Evolutionary conservation across 495 filamentous ascomycete species (phyloP).

Genomic region (Penicillium antarcticum): DNA sequence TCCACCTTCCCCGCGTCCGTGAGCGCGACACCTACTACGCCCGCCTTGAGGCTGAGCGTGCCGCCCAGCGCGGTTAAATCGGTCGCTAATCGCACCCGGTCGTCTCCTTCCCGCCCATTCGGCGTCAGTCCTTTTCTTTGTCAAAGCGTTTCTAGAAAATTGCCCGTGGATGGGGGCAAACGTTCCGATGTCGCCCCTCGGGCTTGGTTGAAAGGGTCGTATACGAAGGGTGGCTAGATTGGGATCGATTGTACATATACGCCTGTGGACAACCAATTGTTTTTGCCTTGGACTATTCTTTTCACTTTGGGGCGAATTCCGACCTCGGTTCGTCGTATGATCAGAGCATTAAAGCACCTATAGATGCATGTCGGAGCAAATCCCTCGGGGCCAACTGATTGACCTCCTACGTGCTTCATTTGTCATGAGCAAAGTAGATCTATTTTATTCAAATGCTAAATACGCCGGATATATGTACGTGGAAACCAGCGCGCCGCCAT

Average conservation of each 20-base stretch:
- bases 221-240: constrained; percentile 12
- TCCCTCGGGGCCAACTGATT: background rate
- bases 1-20: constrained; percentile 74
- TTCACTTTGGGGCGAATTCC: background rate
- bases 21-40: constrained; percentile 73
- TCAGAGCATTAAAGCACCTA: no score
- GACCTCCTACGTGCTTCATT: background rate
- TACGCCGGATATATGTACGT: constrained; percentile 28
- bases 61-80: constrained; percentile 37
- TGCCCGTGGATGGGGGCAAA: constrained; percentile 1
- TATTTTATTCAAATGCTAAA: constrained; percentile 28
- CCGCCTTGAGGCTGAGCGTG: constrained; percentile 70
- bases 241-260: constrained; percentile 32
- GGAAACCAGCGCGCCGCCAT: constrained; percentile 9
- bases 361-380: no score
- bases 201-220: constrained; percentile 13
- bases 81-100: constrained; percentile 12
- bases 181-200: constrained; percentile 1
- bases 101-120: constrained; percentile 17
- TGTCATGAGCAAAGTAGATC: constrained; percentile 5
- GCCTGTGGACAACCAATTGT: constrained; percentile 14
- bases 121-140: constrained; percentile 18
- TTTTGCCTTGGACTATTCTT: constrained; percentile 9
- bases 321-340: no score
- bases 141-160: constrained; percentile 11